These are phyloP conservation scores for Lachancea sp. DNA, from an alignment of 805 yeast species.

Conservation along the genomic window DNA sequence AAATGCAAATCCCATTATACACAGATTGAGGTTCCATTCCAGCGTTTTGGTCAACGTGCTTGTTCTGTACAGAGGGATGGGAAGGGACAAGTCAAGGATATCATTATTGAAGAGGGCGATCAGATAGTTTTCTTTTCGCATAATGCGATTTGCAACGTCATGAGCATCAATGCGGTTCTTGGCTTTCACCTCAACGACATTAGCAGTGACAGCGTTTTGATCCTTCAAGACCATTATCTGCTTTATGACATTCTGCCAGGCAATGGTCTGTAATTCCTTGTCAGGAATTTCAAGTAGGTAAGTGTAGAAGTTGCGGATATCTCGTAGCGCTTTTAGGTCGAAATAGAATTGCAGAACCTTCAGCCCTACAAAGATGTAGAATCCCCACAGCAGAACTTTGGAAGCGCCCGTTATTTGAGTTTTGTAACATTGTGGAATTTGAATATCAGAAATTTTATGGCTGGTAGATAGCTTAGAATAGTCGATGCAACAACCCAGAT, in stretches of 20 bases:
- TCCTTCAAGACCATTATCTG: constrained; percentile 69
- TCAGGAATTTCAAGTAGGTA: constrained; percentile 66
- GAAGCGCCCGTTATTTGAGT: constrained; percentile 43
- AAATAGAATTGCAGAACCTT: constrained; percentile 50
- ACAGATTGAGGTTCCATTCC: constrained; percentile 90
- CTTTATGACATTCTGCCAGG: constrained; percentile 84
- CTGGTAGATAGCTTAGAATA: constrained; percentile 39
- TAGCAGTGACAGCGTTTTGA: constrained; percentile 58
- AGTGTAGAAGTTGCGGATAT: constrained; percentile 69
- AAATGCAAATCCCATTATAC: constrained; percentile 81
- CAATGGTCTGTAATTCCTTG: constrained; percentile 82
- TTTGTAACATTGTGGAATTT: constrained; percentile 34
- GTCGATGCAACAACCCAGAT: constrained; percentile 77
- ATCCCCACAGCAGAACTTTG: constrained; percentile 57
- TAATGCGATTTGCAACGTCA: constrained; percentile 88
- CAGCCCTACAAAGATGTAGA: constrained; percentile 46
- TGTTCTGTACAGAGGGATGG: constrained; percentile 40
- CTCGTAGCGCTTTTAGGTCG: constrained; percentile 62
- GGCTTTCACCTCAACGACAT: constrained; percentile 53
- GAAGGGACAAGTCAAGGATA: constrained; percentile 59
- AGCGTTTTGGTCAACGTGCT: constrained; percentile 69
- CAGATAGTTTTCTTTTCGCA: constrained; percentile 92
- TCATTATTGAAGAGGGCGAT: constrained; percentile 83
- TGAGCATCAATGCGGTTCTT: constrained; percentile 82
- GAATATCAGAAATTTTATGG: constrained; percentile 32